A percentile compares a stretch with the other conserved stretches of the same genome.
phyloP scores from a whole-genome alignment of 1,284 basidiomycete genomes.

The Vanrija humicola region DNA sequence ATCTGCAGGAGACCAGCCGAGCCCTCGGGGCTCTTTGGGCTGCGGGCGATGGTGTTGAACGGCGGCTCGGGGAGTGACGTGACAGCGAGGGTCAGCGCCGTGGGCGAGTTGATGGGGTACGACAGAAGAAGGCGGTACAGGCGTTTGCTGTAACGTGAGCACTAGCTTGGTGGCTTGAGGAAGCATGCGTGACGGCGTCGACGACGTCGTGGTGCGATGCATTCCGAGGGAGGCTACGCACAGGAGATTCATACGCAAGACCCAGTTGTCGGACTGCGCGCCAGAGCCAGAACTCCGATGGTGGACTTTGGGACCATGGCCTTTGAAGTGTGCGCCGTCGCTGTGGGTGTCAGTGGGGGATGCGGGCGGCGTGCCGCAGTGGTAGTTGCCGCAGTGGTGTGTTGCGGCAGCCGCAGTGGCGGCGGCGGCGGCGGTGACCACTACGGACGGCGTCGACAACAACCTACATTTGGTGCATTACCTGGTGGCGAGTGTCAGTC shows the following conservation, averaged over 20 bases:
- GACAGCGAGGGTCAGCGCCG: slow-evolving; percentile 31
- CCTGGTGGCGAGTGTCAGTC: slow-evolving; percentile 7
- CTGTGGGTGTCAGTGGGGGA: slow-evolving; percentile 4
- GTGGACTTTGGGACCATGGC: slow-evolving; percentile 8
- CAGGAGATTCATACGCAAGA: slow-evolving; percentile 43
- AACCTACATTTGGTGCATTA: slow-evolving; percentile 17
- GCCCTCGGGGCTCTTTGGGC: slow-evolving; percentile 30
- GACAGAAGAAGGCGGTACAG: slow-evolving; percentile 42
- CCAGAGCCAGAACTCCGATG: slow-evolving; percentile 12
- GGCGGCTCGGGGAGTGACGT: slow-evolving; percentile 39
- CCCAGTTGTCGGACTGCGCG: slow-evolving; percentile 38
- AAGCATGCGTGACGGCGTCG: background rate
- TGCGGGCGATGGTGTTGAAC: slow-evolving; percentile 38
- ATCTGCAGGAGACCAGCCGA: slow-evolving; percentile 32
- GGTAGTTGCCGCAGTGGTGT: too few relatives aligned
- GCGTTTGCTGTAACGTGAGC: slow-evolving; percentile 33
- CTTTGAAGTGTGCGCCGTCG: slow-evolving; percentile 37
- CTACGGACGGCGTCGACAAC: too few relatives aligned
- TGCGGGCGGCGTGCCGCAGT: too few relatives aligned
- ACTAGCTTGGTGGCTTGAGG: too few relatives aligned
- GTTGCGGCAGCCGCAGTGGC: too few relatives aligned
- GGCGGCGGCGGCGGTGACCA: background rate
- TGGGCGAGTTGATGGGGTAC: slow-evolving; percentile 37
- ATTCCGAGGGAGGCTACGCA: slow-evolving; percentile 9
- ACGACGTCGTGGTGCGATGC: background rate